Conservation (phyloP, 805 yeast species). For the Candida peoriensis region DNA sequence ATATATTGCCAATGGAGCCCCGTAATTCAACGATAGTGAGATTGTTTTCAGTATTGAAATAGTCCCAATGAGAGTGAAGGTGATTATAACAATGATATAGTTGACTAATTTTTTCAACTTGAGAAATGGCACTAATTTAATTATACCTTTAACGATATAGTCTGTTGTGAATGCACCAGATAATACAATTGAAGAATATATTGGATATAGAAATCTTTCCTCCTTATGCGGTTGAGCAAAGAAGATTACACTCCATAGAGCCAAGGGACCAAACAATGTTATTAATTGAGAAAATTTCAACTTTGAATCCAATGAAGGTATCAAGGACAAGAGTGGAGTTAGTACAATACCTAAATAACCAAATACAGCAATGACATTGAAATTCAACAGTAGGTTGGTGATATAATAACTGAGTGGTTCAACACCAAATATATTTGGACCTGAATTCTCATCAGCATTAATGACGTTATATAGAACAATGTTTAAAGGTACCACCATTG, state of each 20-base stretch:
- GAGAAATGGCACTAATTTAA: not conserved
- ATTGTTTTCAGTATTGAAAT: slow-evolving; percentile 47
- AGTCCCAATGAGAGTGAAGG: slow-evolving; percentile 12
- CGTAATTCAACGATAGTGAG: slow-evolving; percentile 61
- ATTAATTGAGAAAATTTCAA: slow-evolving; percentile 5
- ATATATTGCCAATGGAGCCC: slow-evolving; percentile 66
- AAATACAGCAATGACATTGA: slow-evolving; percentile 49
- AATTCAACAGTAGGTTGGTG: slow-evolving; percentile 66
- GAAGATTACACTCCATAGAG: slow-evolving; percentile 66
- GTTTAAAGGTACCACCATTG: slow-evolving; percentile 71
- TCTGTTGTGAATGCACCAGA: slow-evolving; percentile 51
- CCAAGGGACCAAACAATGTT: slow-evolving; percentile 43
- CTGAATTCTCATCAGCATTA: slow-evolving; percentile 56
- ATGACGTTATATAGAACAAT: slow-evolving; percentile 80
- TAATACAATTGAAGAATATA: slow-evolving; percentile 64
- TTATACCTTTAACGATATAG: slow-evolving; percentile 12
- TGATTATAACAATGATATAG: not conserved
- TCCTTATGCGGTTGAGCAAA: slow-evolving; percentile 84
- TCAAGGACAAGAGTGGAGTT: slow-evolving; percentile 22
- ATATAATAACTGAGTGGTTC: slow-evolving; percentile 76
- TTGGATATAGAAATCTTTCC: slow-evolving; percentile 84
- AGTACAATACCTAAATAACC: slow-evolving; percentile 35
- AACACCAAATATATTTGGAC: slow-evolving; percentile 87
- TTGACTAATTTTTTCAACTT: not conserved
- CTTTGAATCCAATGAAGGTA: slow-evolving; percentile 9